Base-by-base conservation (phyloP, 805 yeast species). In the Yarrowia yakushimensis region DNA sequence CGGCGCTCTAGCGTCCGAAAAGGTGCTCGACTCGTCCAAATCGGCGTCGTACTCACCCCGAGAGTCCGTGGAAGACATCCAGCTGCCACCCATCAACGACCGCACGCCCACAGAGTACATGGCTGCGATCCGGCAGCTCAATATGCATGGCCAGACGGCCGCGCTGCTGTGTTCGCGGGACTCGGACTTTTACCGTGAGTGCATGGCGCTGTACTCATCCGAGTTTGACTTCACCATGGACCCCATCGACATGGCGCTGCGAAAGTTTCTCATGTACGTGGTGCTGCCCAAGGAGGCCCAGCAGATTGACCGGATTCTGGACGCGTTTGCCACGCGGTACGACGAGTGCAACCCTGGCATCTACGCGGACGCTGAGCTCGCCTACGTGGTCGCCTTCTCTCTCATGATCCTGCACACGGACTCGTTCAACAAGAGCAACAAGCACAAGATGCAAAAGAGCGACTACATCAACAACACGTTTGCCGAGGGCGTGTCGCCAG, bases 371-470 rank as follows among this genome's bases (percentile, higher is more conserved):
- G 67, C 67, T 1, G 88, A 85, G 63, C 83, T 84, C 43, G 82
- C 86, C 9, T 85, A 86, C 68, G 81, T 85, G 50, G 69, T 86
- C 12, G 78, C 84, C 0, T 88, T 85, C 68, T 84, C 90, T 2
- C 71, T 88, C 42, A 77, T 88, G 48, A 84, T 88, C 79, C 74
- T 88, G 31, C 93, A 88, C 69, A 88, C 94, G 0, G 94, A 87
- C 69, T 80, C 77, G 63, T 88, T 85, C 74, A 88, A 87, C 72
- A 79, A 80, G 18, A 84, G 81, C 70, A 87, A 87, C 72, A 84
- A 81, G 67, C 79, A 76, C 62, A 88, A 88, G 70, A 86, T 88
- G 88, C 73, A 84, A 10, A 84, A 81, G 67, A 71, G 76, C 4
- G 91, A 87, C 65, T 88, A 84, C 68, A 77, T 85, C 15, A 78